Conservation (phyloP, 192 early-diverging fungal genomes). For the Gryganskiella cystojenkinii region DNA sequence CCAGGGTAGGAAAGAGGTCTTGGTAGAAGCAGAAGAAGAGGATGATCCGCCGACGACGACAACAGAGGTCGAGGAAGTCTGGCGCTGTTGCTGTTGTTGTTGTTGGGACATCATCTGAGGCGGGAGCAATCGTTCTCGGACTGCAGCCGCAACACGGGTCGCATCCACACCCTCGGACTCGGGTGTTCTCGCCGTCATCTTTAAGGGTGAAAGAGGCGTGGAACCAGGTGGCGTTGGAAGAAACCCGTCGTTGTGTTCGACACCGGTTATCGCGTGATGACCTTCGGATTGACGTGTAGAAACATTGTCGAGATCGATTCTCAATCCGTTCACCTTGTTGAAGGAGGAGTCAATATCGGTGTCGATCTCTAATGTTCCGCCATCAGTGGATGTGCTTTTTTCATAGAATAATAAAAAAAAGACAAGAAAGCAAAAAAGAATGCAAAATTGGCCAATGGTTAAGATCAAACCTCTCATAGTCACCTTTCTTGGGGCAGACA, state of each 20-base stretch:
- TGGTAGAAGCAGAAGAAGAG: neutral
- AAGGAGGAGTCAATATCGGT: no score
- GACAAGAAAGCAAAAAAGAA: neutral
- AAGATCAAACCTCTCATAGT: no score
- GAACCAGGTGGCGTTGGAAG: conserved; percentile 44
- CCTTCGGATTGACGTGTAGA: neutral
- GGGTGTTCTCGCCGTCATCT: neutral
- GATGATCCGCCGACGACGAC: no score
- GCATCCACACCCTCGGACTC: neutral
- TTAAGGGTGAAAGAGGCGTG: conserved; percentile 21
- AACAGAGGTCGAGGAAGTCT: no score
- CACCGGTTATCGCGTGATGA: neutral
- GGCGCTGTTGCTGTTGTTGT: no score
- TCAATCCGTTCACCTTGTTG: neutral
- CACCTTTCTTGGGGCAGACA: conserved; percentile 40
- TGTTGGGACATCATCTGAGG: neutral
- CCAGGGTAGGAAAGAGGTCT: neutral
- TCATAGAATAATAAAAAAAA: neutral
- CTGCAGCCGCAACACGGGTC: no score
- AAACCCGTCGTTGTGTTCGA: conserved; percentile 7
- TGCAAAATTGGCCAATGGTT: neutral
- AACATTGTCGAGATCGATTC: neutral
- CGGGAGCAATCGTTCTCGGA: neutral
- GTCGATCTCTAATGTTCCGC: no score
- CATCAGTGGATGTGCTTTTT: neutral